Conservation (phyloP, 1,284 basidiomycete genomes). For the Microbotryomycetes sp. region DNA sequence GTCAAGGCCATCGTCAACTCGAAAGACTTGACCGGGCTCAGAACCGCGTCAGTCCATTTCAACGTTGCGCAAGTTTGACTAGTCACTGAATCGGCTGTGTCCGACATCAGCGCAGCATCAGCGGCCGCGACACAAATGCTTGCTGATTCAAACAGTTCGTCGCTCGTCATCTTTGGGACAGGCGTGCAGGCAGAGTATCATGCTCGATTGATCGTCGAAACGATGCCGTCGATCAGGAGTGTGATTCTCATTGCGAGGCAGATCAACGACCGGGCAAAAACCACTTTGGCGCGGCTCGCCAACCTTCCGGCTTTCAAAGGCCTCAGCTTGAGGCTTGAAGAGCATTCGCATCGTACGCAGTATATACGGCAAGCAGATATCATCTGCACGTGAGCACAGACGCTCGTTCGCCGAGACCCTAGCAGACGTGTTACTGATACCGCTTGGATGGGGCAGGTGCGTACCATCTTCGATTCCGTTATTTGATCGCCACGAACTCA, state of each 20-base stretch:
- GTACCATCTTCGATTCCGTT: conserved; percentile 29
- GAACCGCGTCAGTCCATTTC: conserved; percentile 22
- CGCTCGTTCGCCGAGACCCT: no score
- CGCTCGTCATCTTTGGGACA: conserved; percentile 27
- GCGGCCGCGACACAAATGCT: conserved; percentile 17
- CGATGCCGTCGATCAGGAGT: not conserved
- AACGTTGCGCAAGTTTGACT: not conserved
- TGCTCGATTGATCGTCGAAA: conserved; percentile 9
- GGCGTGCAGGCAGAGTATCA: conserved; percentile 32
- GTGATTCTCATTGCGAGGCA: not conserved
- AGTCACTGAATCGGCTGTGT: not conserved
- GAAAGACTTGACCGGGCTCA: conserved; percentile 22
- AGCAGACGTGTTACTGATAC: no score
- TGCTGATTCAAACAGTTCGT: conserved; percentile 1
- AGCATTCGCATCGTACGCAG: not conserved
- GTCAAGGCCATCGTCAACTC: conserved; percentile 27
- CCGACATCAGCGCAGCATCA: conserved; percentile 15
- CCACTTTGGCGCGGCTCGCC: no score
- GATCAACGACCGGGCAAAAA: not conserved
- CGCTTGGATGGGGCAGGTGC: conserved; percentile 25
- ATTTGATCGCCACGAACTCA: conserved; percentile 15
- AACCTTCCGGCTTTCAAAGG: no score
- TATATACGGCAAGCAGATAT: conserved; percentile 20
- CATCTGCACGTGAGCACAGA: conserved; percentile 28
- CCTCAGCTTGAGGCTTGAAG: no score